Conservation (phyloP, 805 yeast species). For the Ogataea dorogensis region DNA sequence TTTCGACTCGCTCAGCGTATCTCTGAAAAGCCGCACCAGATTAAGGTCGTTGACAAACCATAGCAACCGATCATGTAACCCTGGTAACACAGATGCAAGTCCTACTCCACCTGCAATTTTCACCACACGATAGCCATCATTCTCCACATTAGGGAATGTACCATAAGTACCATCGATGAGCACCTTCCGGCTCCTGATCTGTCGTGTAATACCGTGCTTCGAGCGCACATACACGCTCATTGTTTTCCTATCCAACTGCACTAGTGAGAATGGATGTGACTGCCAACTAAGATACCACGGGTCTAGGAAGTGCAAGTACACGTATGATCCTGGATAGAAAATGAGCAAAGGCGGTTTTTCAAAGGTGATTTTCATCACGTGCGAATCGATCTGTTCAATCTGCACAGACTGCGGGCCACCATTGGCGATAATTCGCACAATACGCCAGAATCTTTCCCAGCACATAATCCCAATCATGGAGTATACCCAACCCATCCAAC, state of each 20-base stretch:
- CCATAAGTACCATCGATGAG: conserved; percentile 73
- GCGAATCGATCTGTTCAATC: conserved; percentile 12
- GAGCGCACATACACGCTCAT: conserved; percentile 44
- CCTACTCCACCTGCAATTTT: conserved; percentile 29
- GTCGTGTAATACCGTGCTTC: conserved; percentile 50
- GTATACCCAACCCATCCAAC: conserved; percentile 44
- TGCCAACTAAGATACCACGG: conserved; percentile 53
- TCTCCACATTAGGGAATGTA: conserved; percentile 5
- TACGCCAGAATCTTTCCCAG: conserved; percentile 39
- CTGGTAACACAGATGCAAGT: conserved; percentile 20
- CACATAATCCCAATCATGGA: conserved; percentile 40
- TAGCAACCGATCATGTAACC: conserved; percentile 10
- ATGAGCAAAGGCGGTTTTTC: conserved; percentile 19
- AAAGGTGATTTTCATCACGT: conserved; percentile 21
- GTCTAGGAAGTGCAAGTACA: conserved; percentile 52
- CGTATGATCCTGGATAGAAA: conserved; percentile 51
- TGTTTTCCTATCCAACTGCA: conserved; percentile 37
- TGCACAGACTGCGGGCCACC: conserved; percentile 25
- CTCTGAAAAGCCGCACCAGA: not conserved
- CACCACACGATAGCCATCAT: conserved; percentile 8
- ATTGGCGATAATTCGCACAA: conserved; percentile 31
- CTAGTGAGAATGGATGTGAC: conserved; percentile 68
- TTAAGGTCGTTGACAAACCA: conserved; percentile 24
- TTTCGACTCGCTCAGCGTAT: not conserved
- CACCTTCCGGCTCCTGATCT: conserved; percentile 30